Percentiles rank a stretch among this genome's conserved stretches.
These are phyloP conservation scores for Gracilaria gracilis DNA, from an alignment of 23 red algal genomes.

Conservation along the genomic window DNA sequence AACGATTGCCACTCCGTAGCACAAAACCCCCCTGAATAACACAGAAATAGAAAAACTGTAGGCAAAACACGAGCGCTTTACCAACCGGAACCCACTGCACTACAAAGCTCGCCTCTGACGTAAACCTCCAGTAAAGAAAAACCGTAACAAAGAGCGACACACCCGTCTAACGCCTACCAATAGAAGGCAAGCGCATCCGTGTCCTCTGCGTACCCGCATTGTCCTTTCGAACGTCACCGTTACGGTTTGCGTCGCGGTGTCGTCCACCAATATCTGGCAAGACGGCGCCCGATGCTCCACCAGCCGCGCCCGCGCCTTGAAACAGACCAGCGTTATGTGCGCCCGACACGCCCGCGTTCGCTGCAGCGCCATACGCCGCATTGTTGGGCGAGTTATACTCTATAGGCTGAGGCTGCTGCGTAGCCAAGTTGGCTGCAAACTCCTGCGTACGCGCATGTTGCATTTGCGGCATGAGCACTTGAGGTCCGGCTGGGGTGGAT, in stretches of 20 bases:
- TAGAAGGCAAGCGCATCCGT: constrained; percentile 65
- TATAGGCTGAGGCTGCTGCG: background rate
- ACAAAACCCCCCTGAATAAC: background rate
- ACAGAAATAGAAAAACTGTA: background rate
- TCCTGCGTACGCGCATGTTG: constrained; percentile 4
- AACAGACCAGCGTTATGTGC: background rate
- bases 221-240: constrained; percentile 54
- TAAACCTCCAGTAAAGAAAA: background rate
- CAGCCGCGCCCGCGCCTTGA: background rate
- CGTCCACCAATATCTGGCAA: background rate
- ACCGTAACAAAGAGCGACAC: background rate
- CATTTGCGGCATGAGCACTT: background rate
- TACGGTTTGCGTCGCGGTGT: background rate
- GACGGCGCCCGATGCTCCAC: background rate
- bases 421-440: background rate
- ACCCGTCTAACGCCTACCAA: constrained; percentile 37
- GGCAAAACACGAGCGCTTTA: constrained; percentile 29
- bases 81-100: background rate
- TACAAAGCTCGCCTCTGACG: constrained; percentile 1
- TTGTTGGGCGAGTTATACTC: background rate
- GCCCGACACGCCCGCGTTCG: constrained; percentile 4
- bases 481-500: background rate
- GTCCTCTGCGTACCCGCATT: constrained; percentile 23
- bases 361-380: background rate
- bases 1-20: background rate